Evolutionary conservation across 192 early-diverging fungal genomes (phyloP).

Genomic region (Coemansia sp.): DNA sequence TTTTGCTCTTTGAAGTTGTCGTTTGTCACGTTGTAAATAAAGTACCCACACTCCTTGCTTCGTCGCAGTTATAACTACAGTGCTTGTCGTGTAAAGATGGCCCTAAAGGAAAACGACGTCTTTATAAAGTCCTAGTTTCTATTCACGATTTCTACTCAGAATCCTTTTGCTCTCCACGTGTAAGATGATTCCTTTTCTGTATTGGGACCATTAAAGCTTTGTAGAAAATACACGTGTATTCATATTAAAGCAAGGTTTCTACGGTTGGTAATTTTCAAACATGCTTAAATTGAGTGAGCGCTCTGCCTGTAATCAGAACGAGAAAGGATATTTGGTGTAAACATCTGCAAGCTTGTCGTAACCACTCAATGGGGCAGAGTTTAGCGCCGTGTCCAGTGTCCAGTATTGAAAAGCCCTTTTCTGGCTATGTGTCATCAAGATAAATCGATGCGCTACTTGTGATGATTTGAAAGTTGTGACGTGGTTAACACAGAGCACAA

Average conservation of each 20-base stretch:
- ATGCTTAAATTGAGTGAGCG: too few species aligned
- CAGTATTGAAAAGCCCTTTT: neutral
- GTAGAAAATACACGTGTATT: neutral
- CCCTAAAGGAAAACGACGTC: neutral
- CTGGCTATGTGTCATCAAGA: too few species aligned
- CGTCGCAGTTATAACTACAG: neutral
- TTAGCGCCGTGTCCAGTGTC: neutral
- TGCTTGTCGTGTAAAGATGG: neutral
- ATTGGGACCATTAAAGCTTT: neutral
- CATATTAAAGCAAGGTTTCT: too few species aligned
- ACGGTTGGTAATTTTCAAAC: too few species aligned
- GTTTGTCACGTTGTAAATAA: neutral
- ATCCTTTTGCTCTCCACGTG: neutral
- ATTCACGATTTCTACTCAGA: neutral
- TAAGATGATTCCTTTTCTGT: neutral
- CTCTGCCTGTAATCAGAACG: too few species aligned
- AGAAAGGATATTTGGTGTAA: too few species aligned
- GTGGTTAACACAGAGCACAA: too few species aligned
- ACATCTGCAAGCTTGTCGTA: too few species aligned
- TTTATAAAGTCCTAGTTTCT: neutral
- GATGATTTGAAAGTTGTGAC: too few species aligned
- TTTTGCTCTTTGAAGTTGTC: neutral
- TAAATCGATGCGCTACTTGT: too few species aligned
- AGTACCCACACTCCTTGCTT: neutral
- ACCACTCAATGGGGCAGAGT: too few species aligned